A percentile compares a stretch with the other conserved stretches of the same genome.
These are phyloP conservation scores for Aureobasidium sp. DNA, from an alignment of 2,329 filamentous ascomycete genomes.

Conservation along the genomic window DNA sequence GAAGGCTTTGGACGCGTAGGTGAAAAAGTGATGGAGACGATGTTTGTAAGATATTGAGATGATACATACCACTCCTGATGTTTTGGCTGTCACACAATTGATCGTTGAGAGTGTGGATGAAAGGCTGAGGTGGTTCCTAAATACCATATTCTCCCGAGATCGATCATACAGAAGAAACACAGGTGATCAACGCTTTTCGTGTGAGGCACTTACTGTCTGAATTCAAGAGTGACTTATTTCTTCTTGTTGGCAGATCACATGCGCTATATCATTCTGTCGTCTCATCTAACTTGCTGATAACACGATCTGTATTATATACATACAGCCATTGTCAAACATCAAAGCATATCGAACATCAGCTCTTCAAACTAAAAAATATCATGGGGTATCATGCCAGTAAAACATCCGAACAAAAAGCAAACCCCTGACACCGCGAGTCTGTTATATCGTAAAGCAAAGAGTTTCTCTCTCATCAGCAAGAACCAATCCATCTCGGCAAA, in stretches of 20 bases:
- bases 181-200: too few species aligned
- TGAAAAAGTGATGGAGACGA: not conserved
- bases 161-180: too few species aligned
- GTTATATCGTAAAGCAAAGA: not conserved
- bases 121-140: too few species aligned
- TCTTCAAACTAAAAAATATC: not conserved
- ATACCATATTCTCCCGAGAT: too few species aligned
- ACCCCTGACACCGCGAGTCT: not conserved
- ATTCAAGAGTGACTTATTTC: not conserved
- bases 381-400: constrained; percentile 1
- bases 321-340: not conserved
- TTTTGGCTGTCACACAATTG: not conserved
- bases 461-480: not conserved
- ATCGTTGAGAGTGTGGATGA: too few species aligned
- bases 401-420: not conserved
- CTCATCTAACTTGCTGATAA: not conserved
- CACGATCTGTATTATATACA: not conserved
- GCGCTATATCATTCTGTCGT: not conserved
- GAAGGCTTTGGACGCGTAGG: constrained; percentile 35
- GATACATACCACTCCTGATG: not conserved
- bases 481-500: not conserved
- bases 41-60: not conserved
- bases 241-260: not conserved
- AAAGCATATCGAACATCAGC: not conserved
- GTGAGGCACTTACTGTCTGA: not conserved